Conservation (phyloP, 768 basidiomycete genomes). For the Lanmaoa rubissima region DNA sequence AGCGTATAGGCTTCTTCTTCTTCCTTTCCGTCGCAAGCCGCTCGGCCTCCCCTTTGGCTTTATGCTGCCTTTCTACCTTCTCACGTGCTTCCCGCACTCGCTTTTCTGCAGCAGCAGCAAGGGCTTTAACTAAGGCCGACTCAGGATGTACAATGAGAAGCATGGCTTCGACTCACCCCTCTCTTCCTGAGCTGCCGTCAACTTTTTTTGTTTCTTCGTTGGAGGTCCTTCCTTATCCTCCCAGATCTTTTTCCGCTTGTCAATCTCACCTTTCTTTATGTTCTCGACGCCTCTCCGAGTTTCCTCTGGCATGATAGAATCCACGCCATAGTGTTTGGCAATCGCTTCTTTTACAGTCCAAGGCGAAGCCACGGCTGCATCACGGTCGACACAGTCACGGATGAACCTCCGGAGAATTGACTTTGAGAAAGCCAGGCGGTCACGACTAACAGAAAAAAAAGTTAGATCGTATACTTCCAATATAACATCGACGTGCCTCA, state of each 20-base stretch:
- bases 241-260: conserved; percentile 91
- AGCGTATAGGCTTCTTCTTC: conserved; percentile 87
- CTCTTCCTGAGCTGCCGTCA: conserved; percentile 71
- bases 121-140: conserved; percentile 25
- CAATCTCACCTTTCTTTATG: conserved; percentile 84
- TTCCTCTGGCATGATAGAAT: conserved; percentile 82
- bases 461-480: conserved; percentile 2
- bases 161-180: conserved; percentile 46
- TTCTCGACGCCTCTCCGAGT: conserved; percentile 74
- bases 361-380: conserved; percentile 88
- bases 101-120: conserved; percentile 50
- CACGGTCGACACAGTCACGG: conserved; percentile 91
- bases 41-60: conserved; percentile 69
- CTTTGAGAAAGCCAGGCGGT: conserved; percentile 94
- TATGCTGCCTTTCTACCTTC: conserved; percentile 62
- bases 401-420: conserved; percentile 96
- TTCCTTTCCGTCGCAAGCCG: conserved; percentile 74
- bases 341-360: conserved; percentile 92
- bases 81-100: conserved; percentile 69
- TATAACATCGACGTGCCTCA: conserved; percentile 59
- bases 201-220: conserved; percentile 78
- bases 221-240: conserved; percentile 85
- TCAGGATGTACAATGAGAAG: conserved; percentile 7
- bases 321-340: conserved; percentile 82
- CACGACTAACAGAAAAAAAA: conserved; percentile 58